These are phyloP conservation scores for Rubia tinctorum DNA, from an alignment of 305 asterid genomes.

Conservation along the genomic window DNA sequence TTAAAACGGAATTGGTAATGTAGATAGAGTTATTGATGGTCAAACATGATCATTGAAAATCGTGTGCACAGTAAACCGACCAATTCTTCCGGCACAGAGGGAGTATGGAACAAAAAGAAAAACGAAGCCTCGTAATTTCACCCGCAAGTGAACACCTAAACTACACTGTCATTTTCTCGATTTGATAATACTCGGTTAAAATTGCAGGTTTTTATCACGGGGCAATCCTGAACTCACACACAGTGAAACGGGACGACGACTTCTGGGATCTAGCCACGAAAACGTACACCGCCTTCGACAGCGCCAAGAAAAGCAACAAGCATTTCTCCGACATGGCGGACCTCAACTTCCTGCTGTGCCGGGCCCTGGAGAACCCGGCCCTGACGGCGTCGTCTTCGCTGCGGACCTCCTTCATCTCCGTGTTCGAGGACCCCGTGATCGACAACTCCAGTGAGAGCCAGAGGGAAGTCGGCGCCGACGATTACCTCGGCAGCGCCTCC, in stretches of 20 bases:
- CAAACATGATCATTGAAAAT: too few species aligned
- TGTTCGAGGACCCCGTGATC: slow-evolving; percentile 54
- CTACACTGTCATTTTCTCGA: too few species aligned
- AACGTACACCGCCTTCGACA: slow-evolving; percentile 31
- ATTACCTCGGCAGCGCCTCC: slow-evolving; percentile 62
- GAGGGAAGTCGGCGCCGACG: slow-evolving; percentile 39
- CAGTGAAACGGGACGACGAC: slow-evolving; percentile 17
- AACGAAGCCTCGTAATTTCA: too few species aligned
- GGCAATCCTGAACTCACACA: slow-evolving; percentile 21
- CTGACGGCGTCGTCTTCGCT: slow-evolving; percentile 51
- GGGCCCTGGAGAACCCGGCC: slow-evolving; percentile 52
- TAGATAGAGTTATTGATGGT: too few species aligned
- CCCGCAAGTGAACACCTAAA: too few species aligned
- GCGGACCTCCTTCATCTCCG: slow-evolving; percentile 46
- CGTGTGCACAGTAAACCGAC: too few species aligned
- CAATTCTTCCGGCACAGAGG: too few species aligned
- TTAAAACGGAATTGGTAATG: too few species aligned
- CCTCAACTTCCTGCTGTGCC: slow-evolving; percentile 52
- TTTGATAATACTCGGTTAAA: too few species aligned
- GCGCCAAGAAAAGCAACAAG: slow-evolving; percentile 41
- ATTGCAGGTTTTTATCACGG: slow-evolving; percentile 24
- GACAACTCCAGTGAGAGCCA: slow-evolving; percentile 30
- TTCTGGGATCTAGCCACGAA: slow-evolving; percentile 33
- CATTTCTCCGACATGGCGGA: slow-evolving; percentile 71
- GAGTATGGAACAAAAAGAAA: too few species aligned